Conservation (phyloP, 2,329 filamentous ascomycete genomes). For the Lachnellula cervina region DNA sequence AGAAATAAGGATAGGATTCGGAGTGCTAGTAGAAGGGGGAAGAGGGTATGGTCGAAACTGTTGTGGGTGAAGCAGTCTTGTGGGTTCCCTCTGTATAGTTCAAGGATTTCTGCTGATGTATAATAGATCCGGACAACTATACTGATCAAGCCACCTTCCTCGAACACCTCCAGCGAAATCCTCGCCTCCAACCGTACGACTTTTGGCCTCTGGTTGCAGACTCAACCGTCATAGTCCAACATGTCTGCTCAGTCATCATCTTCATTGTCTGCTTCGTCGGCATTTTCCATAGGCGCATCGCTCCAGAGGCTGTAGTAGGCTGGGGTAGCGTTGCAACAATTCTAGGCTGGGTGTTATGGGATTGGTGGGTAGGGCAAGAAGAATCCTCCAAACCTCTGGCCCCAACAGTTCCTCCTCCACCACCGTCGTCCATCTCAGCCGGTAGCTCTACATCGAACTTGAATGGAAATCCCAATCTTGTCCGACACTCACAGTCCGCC, state of each 20-base stretch:
- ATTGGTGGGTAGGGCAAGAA: slow-evolving; percentile 78
- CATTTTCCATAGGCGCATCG: slow-evolving; percentile 83
- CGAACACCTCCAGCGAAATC: slow-evolving; percentile 91
- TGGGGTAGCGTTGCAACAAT: slow-evolving; percentile 80
- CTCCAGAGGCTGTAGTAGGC: slow-evolving; percentile 80
- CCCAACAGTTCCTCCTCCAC: slow-evolving; percentile 17
- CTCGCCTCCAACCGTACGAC: slow-evolving; percentile 88
- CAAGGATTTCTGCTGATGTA: slow-evolving; percentile 18
- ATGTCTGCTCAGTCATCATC: slow-evolving; percentile 90
- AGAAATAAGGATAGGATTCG: slow-evolving; percentile 35
- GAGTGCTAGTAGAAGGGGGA: slow-evolving; percentile 54
- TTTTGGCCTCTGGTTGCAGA: slow-evolving; percentile 97
- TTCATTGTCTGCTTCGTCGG: slow-evolving; percentile 92
- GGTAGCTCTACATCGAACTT: slow-evolving; percentile 28
- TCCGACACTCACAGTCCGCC: slow-evolving; percentile 44
- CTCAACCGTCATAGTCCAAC: slow-evolving; percentile 93
- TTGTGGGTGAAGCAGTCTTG: slow-evolving; percentile 97
- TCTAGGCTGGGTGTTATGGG: slow-evolving; percentile 85
- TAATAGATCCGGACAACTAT: slow-evolving; percentile 95
- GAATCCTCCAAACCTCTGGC: slow-evolving; percentile 36
- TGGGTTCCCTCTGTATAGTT: slow-evolving; percentile 37
- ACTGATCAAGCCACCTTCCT: slow-evolving; percentile 96
- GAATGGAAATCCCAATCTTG: slow-evolving; percentile 17
- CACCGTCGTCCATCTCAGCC: slow-evolving; percentile 29
- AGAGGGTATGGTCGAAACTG: slow-evolving; percentile 85